Base-by-base conservation (phyloP, 75 land plant genomes). In the Pseudotsuga menziesii region DNA sequence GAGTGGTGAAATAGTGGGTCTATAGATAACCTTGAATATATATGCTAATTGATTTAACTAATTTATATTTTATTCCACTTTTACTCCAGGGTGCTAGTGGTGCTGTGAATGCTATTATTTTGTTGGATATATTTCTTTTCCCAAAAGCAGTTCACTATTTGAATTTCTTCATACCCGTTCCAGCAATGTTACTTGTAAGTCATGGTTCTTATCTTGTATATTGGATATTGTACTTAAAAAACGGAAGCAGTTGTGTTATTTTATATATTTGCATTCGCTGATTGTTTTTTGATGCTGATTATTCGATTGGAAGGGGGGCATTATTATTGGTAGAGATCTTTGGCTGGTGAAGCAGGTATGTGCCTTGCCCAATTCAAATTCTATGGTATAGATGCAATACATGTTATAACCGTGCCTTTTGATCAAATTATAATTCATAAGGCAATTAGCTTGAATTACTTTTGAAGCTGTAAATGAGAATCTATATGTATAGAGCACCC, bases 41-140 rank as follows among this genome's bases (percentile, higher is more conserved):
- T 69, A 41, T 69, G 48, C 41, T 63, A 64, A 64, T 64, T 64
- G 29, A 32, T 48, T 48, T 48, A 11, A 48, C 54, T 48, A 48
- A 48, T 48, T 48, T 83, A 26, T 75, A 48, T 9, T 48, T 48
- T 83, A 26, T 75, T 62, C 56, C 80, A 26, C 8, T 73, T 58
- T 55, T 74, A 29, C 26, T 27, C 27, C 83, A 92, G 93, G 98
- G 98, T 57, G 96, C 98, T 71, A 95, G 98, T 85, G 98, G 92
- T 6, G 94, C 98, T 23, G 92, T 93, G 13, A 93, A 89, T 81
- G 94, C 97, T 2, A 89, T 95, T 56, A 88, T 93, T 60, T 75
- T 95, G 36, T 89, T 93, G 7, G 56, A 87, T 59, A 88, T 95
- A 60, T 88, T 95, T 66, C 91, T 95, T 26, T 81, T 76, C 82